A percentile compares a stretch with the other conserved stretches of the same genome.
Conservation (phyloP, 129 eudicot genomes). For the Flaveria trinervia region DNA sequence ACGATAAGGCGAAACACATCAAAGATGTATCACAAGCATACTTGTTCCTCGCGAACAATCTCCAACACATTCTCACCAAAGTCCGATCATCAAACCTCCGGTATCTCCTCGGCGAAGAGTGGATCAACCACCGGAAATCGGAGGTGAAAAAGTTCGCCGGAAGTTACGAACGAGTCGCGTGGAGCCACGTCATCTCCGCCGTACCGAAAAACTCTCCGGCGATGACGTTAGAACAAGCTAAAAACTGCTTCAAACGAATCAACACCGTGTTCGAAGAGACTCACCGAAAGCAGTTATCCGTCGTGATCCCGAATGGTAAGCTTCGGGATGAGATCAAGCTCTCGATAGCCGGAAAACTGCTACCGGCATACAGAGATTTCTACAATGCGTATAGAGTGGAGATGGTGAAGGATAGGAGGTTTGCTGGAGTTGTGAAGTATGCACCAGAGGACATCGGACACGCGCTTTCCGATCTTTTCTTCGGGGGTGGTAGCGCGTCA, state of each 20-base stretch:
- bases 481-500: conserved; percentile 36
- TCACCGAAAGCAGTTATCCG: conserved; percentile 50
- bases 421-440: conserved; percentile 37
- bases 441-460: conserved; percentile 61
- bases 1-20: conserved; percentile 54
- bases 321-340: conserved; percentile 64
- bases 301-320: conserved; percentile 57
- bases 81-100: conserved; percentile 56
- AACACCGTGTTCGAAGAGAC: conserved; percentile 50
- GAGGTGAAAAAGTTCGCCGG: conserved; percentile 54
- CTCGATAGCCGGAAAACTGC: conserved; percentile 49
- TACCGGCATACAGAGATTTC: conserved; percentile 49
- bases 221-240: conserved; percentile 38
- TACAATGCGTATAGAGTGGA: conserved; percentile 35
- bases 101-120: conserved; percentile 69
- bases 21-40: conserved; percentile 61
- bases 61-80: conserved; percentile 53
- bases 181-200: conserved; percentile 58
- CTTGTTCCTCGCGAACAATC: conserved; percentile 70
- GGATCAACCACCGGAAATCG: conserved; percentile 53
- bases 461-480: conserved; percentile 54
- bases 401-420: conserved; percentile 37
- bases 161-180: conserved; percentile 59
- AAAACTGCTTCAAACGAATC: conserved; percentile 47
- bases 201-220: conserved; percentile 40